phyloP scores from a whole-genome alignment of 768 basidiomycete species.

The Paxillus involutus region DNA sequence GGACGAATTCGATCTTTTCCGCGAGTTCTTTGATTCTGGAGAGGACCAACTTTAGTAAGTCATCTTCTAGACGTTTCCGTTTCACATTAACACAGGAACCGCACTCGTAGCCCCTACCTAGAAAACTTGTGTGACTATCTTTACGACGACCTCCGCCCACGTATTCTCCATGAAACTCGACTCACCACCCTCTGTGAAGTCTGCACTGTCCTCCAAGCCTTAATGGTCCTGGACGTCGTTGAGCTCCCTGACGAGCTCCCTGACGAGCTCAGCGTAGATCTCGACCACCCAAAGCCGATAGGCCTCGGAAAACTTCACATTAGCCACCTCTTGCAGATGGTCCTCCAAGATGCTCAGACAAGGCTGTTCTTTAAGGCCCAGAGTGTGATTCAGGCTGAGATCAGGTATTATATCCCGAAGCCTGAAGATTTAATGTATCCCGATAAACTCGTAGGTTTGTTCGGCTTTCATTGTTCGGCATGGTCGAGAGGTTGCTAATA shows the following conservation, averaged over 20 bases:
- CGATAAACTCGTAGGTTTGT: slow-evolving; percentile 69
- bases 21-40: slow-evolving; percentile 84
- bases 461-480: neutral
- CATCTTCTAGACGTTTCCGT: neutral
- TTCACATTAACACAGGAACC: slow-evolving; percentile 9
- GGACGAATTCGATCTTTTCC: slow-evolving; percentile 86
- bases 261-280: slow-evolving; percentile 37
- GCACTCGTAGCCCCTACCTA: slow-evolving; percentile 69
- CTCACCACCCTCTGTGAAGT: slow-evolving; percentile 90
- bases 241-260: slow-evolving; percentile 30
- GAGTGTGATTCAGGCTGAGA: slow-evolving; percentile 84
- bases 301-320: slow-evolving; percentile 71
- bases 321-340: slow-evolving; percentile 79
- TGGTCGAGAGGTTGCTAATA: slow-evolving; percentile 5
- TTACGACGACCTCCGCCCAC: slow-evolving; percentile 93
- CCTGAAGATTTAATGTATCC: slow-evolving; percentile 86
- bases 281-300: slow-evolving; percentile 35
- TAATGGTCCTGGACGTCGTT: slow-evolving; percentile 89
- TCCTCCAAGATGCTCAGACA: slow-evolving; percentile 95
- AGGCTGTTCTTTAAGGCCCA: slow-evolving; percentile 95
- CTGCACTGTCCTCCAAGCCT: slow-evolving; percentile 92
- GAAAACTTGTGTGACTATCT: slow-evolving; percentile 92
- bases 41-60: slow-evolving; percentile 72
- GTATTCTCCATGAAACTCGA: slow-evolving; percentile 90
- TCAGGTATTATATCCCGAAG: slow-evolving; percentile 78